A percentile compares a stretch with the other conserved stretches of the same genome.
These are phyloP conservation scores for Croton setiger DNA, from an alignment of 441 rosid genomes.

Conservation along the genomic window DNA sequence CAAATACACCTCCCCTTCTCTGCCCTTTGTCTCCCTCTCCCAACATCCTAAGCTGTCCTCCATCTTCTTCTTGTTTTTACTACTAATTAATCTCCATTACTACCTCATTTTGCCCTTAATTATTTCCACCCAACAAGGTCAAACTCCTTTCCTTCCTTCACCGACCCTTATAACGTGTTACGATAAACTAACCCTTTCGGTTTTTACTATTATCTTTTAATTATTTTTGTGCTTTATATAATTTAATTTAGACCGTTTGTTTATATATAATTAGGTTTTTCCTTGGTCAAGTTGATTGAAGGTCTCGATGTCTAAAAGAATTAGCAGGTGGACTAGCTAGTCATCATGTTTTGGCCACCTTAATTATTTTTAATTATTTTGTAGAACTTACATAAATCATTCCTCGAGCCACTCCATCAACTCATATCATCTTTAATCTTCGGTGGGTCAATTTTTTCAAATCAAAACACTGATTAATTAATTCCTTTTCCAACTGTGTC, in stretches of 20 bases:
- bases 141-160: conserved; percentile 2
- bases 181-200: conserved; percentile 30
- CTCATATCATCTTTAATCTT: conserved; percentile 12
- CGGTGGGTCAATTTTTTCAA: conserved; percentile 32
- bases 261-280: conserved; percentile 18
- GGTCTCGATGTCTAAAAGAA: conserved; percentile 41
- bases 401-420: conserved; percentile 75
- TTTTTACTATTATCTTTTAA: background rate
- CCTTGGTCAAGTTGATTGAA: conserved; percentile 37
- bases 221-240: conserved; percentile 4
- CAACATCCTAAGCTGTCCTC: conserved; percentile 45
- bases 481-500: conserved; percentile 20
- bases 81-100: background rate
- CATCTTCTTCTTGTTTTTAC: background rate
- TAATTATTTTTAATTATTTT: background rate
- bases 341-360: background rate
- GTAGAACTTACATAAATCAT: background rate
- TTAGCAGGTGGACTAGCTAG: conserved; percentile 13
- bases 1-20: conserved; percentile 30
- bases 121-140: conserved; percentile 9
- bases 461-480: background rate
- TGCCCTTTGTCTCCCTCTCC: conserved; percentile 31
- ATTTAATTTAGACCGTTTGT: conserved; percentile 11
- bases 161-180: conserved; percentile 28
- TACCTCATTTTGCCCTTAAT: background rate